Evolutionary conservation across 139 green algal species (phyloP), one percentile per base, ranked within the genome.

Genomic region (Chlorella sp.): DNA sequence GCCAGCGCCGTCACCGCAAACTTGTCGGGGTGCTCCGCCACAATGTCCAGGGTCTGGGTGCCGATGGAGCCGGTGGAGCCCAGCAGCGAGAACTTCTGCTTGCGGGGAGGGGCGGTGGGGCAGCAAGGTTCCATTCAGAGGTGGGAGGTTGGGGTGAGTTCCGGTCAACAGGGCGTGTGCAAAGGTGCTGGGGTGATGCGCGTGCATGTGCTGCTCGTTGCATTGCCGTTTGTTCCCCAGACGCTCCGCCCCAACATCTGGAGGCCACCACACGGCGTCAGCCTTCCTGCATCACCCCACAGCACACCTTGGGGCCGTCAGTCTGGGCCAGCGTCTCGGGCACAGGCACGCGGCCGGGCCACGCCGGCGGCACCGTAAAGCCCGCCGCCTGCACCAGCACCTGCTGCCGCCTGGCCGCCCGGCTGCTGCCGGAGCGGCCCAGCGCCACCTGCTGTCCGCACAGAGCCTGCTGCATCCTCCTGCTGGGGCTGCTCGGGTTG

Each of bases 41-140:
- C 94, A 81, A 99, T 99, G 90, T 99, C 97, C 82, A 99, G 90
- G 3, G 97, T 99, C 89, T 99, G 97, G 51, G 97, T 99, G 82
- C 97, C 97, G 79, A 99, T 99, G 62, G 95, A 98, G 68, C 97
- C 97, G n/a, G 94, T 97, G 20, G 92, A 96, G 26, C 95, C 95
- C 48, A 99, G 85, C 54, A 99, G 85, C 8, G 96, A 98, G 84
- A 99, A 98, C 54, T 92, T 92, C 96, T 99, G 95, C 81, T 80
- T 22, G 76, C 36, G n/a, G 36, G 69, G 24, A 62, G 14, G 46
- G n/a, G n/a, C n/a, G n/a, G n/a, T n/a, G n/a, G 34, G 48, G 74
- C 16, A 54, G 76, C 30, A 28, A 44, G 32, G 34, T 3, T 38
- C 73, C 16, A 36, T 8, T 38, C 26, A 41, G 1, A 41, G 81